phyloP scores from a whole-genome alignment of 192 early-diverging fungal species.

The Tieghemiomyces parasiticus region DNA sequence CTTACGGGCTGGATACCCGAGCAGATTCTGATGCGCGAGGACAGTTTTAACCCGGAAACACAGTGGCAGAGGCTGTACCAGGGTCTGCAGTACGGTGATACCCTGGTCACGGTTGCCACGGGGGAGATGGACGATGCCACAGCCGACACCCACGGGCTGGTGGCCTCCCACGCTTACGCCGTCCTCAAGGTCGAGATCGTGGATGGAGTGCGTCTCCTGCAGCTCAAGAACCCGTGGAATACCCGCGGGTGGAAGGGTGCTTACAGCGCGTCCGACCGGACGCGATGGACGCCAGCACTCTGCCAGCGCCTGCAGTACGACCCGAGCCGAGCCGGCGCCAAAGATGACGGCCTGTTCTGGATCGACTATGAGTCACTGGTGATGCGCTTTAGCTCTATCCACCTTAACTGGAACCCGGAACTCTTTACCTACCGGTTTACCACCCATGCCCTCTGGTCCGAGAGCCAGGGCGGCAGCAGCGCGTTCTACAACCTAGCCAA shows the following conservation, averaged over 20 bases:
- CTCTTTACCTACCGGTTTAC: constrained; percentile 48
- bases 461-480: constrained; percentile 24
- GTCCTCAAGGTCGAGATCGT: constrained; percentile 51
- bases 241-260: constrained; percentile 72
- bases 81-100: constrained; percentile 53
- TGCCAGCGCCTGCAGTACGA: constrained; percentile 55
- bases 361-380: constrained; percentile 76
- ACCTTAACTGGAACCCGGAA: constrained; percentile 82
- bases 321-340: constrained; percentile 37
- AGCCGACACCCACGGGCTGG: constrained; percentile 53
- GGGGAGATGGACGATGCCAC: constrained; percentile 52
- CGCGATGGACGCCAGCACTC: constrained; percentile 55
- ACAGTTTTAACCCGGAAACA: constrained; percentile 38
- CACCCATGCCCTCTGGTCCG: constrained; percentile 37
- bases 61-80: constrained; percentile 60
- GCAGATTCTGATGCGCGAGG: constrained; percentile 65
- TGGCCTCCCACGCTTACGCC: constrained; percentile 84
- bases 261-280: constrained; percentile 45
- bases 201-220: constrained; percentile 44
- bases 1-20: constrained; percentile 93
- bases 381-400: constrained; percentile 65
- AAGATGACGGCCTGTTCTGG: constrained; percentile 80
- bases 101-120: constrained; percentile 71
- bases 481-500: constrained; percentile 44
- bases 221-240: constrained; percentile 92